Conservation (phyloP, 352 stramenopile species). For the Phytophthora vignae region DNA sequence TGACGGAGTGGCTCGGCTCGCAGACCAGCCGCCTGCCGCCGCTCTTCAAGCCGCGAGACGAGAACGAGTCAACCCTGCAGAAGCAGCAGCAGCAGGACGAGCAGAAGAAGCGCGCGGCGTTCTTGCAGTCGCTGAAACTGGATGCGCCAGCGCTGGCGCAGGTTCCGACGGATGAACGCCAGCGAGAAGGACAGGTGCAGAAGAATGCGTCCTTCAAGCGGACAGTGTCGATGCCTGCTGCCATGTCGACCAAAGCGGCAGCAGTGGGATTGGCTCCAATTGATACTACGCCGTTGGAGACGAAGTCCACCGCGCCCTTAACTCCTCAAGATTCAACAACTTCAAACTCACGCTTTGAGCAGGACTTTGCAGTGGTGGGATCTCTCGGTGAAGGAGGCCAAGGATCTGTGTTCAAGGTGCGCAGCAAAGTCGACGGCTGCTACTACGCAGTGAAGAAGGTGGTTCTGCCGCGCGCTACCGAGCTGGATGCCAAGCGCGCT, state of each 20-base stretch:
- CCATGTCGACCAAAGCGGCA: slow-evolving; percentile 32
- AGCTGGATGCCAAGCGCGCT: slow-evolving; percentile 48
- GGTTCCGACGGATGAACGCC: slow-evolving; percentile 20
- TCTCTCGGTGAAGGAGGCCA: slow-evolving; percentile 78
- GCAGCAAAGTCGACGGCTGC: slow-evolving; percentile 74
- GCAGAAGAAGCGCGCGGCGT: slow-evolving; percentile 31
- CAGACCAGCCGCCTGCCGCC: slow-evolving; percentile 43
- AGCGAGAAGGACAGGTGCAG: slow-evolving; percentile 9
- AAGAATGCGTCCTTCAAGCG: slow-evolving; percentile 30
- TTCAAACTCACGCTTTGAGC: slow-evolving; percentile 61
- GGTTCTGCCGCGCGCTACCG: slow-evolving; percentile 48
- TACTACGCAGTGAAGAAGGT: slow-evolving; percentile 87
- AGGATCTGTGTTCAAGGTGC: slow-evolving; percentile 79
- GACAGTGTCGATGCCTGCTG: slow-evolving; percentile 28
- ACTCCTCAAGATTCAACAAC: slow-evolving; percentile 5
- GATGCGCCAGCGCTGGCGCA: slow-evolving; percentile 24
- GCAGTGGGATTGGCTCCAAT: slow-evolving; percentile 26
- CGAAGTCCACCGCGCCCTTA: slow-evolving; percentile 5
- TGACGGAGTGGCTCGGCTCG: slow-evolving; percentile 59
- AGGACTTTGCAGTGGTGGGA: slow-evolving; percentile 77
- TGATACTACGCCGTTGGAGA: slow-evolving; percentile 22
- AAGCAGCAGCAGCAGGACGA: slow-evolving; percentile 27
- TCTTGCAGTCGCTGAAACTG: slow-evolving; percentile 37
- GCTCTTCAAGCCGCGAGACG: slow-evolving; percentile 49
- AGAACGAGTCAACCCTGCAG: slow-evolving; percentile 27